phyloP scores from a whole-genome alignment of 148 eudicot genomes.

The Heliosperma pusillum region DNA sequence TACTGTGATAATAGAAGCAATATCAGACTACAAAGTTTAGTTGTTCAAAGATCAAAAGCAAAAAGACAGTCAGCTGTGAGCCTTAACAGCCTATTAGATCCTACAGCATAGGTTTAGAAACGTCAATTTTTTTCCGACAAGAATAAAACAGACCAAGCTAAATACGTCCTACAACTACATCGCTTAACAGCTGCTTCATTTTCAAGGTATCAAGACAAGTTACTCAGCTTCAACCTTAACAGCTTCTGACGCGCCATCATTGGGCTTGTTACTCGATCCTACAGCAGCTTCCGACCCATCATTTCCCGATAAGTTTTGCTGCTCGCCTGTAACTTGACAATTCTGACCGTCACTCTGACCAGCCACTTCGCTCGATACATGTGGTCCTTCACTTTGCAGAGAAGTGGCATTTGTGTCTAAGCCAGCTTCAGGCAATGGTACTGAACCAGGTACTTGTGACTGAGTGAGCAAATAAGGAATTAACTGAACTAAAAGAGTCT shows the following conservation, averaged over 20 bases:
- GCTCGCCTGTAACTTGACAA: constrained; percentile 15
- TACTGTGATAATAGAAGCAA: neutral
- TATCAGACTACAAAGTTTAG: neutral
- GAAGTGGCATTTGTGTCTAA: neutral
- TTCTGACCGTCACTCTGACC: constrained; percentile 4
- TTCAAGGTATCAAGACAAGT: neutral
- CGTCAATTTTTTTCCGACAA: neutral
- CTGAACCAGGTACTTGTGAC: constrained; percentile 31
- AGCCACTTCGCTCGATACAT: constrained; percentile 16
- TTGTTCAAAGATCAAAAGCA: neutral
- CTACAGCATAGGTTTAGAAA: constrained; percentile 1
- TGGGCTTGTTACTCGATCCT: constrained; percentile 4
- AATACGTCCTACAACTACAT: constrained; percentile 1
- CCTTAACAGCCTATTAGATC: neutral
- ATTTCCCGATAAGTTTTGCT: constrained; percentile 7
- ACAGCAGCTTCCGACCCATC: constrained; percentile 17
- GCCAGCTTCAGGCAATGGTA: constrained; percentile 22
- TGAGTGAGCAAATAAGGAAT: constrained; percentile 35
- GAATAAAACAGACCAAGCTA: neutral
- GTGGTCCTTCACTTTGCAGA: constrained; percentile 16
- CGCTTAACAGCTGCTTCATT: neutral
- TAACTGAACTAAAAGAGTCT: constrained; percentile 37
- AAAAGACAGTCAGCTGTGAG: constrained; percentile 1
- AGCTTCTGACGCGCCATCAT: constrained; percentile 15
- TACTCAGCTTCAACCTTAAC: constrained; percentile 13